These are phyloP conservation scores for Geranomyces variabilis DNA, from an alignment of 192 early-diverging fungal species.

Conservation along the genomic window DNA sequence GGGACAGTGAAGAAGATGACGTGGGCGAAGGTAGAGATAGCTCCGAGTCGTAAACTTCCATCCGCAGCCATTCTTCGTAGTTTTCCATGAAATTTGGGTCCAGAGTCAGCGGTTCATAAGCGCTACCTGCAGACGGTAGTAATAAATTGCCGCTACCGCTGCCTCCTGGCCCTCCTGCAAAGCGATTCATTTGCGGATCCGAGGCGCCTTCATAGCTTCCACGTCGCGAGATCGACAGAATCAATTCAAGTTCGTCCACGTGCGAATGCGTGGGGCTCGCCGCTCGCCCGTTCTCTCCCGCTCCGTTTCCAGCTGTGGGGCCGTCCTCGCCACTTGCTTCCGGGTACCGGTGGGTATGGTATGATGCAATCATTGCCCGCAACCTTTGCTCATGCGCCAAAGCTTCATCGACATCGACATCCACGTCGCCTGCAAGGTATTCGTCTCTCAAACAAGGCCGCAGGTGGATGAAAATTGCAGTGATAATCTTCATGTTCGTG, in stretches of 20 bases:
- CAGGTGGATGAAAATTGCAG: slow-evolving; percentile 70
- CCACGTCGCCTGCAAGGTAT: slow-evolving; percentile 71
- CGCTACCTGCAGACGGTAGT: not conserved
- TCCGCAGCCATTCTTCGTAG: slow-evolving; percentile 65
- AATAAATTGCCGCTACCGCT: slow-evolving; percentile 11
- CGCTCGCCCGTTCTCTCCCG: slow-evolving; percentile 1
- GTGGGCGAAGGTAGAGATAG: not conserved
- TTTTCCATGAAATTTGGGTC: slow-evolving; percentile 65
- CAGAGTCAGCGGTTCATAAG: slow-evolving; percentile 39
- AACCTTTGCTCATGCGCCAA: slow-evolving; percentile 70
- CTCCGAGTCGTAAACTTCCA: slow-evolving; percentile 34
- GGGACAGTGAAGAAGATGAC: not conserved
- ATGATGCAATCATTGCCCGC: slow-evolving; percentile 61
- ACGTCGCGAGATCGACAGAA: slow-evolving; percentile 31
- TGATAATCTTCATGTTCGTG: slow-evolving; percentile 82
- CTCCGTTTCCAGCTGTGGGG: not conserved
- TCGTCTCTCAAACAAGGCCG: slow-evolving; percentile 68
- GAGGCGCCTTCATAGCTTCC: slow-evolving; percentile 20
- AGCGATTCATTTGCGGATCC: slow-evolving; percentile 13
- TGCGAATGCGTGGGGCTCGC: slow-evolving; percentile 5
- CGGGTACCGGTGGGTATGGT: slow-evolving; percentile 57
- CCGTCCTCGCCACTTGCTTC: not conserved
- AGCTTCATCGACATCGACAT: slow-evolving; percentile 73
- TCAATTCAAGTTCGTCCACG: slow-evolving; percentile 36
- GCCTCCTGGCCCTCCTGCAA: too few relatives aligned